phyloP scores from a whole-genome alignment of 2,329 filamentous ascomycete genomes.

The Leptosphaerulina australis region DNA sequence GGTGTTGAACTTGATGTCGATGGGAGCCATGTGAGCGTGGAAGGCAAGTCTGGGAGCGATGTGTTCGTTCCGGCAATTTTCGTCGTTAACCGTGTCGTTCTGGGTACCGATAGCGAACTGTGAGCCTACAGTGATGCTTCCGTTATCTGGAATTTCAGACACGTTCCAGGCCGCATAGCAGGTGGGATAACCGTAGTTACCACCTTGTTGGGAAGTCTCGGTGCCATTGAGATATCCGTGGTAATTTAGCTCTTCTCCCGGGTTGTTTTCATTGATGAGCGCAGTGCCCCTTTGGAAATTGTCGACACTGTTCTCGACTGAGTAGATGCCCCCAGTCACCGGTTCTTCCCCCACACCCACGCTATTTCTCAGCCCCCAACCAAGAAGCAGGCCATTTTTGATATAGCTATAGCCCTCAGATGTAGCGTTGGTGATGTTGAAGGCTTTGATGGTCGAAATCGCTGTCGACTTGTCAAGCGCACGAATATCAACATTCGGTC shows the following conservation, averaged over 20 bases:
- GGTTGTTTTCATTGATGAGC: slow-evolving; percentile 72
- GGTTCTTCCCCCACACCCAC: slow-evolving; percentile 72
- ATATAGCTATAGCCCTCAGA: slow-evolving; percentile 54
- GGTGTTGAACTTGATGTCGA: slow-evolving; percentile 71
- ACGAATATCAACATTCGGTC: slow-evolving; percentile 64
- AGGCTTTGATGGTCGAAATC: slow-evolving; percentile 70
- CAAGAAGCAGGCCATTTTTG: slow-evolving; percentile 58
- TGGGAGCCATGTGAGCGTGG: slow-evolving; percentile 70
- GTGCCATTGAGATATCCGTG: slow-evolving; percentile 67
- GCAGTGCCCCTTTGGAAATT: slow-evolving; percentile 62
- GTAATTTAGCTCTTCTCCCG: slow-evolving; percentile 76
- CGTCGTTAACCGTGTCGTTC: slow-evolving; percentile 56
- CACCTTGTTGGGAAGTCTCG: slow-evolving; percentile 48
- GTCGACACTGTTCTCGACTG: slow-evolving; percentile 74
- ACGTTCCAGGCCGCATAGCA: slow-evolving; percentile 72
- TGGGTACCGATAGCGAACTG: slow-evolving; percentile 58
- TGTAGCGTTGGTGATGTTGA: slow-evolving; percentile 56
- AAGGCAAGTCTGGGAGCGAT: slow-evolving; percentile 63
- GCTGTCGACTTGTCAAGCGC: slow-evolving; percentile 61
- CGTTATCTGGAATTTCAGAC: slow-evolving; percentile 55
- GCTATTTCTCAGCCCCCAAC: slow-evolving; percentile 76
- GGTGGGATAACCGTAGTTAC: slow-evolving; percentile 73
- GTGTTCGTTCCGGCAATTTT: slow-evolving; percentile 50
- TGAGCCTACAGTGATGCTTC: slow-evolving; percentile 52
- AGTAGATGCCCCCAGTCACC: slow-evolving; percentile 56